These are phyloP conservation scores for Aeschynomene evenia DNA, from an alignment of 306 rosid species.

Conservation along the genomic window DNA sequence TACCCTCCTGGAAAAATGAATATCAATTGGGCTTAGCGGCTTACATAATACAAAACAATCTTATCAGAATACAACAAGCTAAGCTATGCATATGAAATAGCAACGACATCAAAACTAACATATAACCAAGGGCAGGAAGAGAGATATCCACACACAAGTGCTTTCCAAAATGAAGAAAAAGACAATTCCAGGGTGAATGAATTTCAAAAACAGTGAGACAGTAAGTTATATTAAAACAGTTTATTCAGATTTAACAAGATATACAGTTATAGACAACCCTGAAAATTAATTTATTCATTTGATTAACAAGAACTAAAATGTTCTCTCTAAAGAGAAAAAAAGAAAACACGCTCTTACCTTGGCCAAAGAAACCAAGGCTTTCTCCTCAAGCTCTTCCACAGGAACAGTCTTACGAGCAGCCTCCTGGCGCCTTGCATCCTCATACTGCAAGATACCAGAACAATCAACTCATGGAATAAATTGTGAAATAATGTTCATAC, in stretches of 20 bases:
- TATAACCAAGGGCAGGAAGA: constrained; percentile 2
- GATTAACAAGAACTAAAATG: background rate
- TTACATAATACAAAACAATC: constrained; percentile 26
- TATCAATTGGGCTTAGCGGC: constrained; percentile 27
- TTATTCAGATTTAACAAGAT: background rate
- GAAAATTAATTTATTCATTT: constrained; percentile 1
- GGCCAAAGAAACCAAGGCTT: constrained; percentile 79
- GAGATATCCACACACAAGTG: background rate
- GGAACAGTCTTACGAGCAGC: constrained; percentile 84
- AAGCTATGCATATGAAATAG: background rate
- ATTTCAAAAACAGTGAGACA: constrained; percentile 7
- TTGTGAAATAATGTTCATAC: background rate
- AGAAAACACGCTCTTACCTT: constrained; percentile 57
- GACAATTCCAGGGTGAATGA: constrained; percentile 16
- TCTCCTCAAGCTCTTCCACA: constrained; percentile 82
- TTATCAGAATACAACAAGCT: constrained; percentile 9
- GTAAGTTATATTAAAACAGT: background rate
- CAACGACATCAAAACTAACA: constrained; percentile 19
- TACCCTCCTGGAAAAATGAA: constrained; percentile 71
- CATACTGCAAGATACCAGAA: constrained; percentile 58
- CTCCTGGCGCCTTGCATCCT: constrained; percentile 67
- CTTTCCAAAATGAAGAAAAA: constrained; percentile 13
- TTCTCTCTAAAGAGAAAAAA: constrained; percentile 2
- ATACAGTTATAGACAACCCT: constrained; percentile 14
- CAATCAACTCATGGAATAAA: constrained; percentile 21